Percentiles rank a stretch among this genome's conserved stretches.
These are phyloP conservation scores for Pouteria glomerata DNA, from an alignment of 148 eudicot species.

Conservation along the genomic window DNA sequence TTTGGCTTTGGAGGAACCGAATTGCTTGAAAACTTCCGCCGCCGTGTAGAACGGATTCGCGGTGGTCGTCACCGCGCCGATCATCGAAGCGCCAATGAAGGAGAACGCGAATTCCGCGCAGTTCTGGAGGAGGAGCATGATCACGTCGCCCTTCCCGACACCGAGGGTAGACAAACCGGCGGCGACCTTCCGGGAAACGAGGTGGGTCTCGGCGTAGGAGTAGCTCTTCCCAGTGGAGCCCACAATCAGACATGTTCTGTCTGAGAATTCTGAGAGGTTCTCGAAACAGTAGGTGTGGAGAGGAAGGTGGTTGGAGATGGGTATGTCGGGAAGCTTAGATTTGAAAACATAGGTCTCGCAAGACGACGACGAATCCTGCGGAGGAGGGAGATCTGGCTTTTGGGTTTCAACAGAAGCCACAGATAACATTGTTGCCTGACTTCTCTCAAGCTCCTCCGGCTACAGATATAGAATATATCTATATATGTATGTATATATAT, in stretches of 20 bases:
- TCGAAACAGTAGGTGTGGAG: conserved; percentile 48
- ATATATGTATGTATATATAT: background rate
- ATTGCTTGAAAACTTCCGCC: conserved; percentile 46
- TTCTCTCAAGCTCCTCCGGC: background rate
- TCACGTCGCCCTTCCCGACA: conserved; percentile 41
- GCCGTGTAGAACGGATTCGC: conserved; percentile 78
- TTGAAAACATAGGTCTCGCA: conserved; percentile 19
- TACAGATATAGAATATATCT: too few species aligned
- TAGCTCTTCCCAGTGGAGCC: conserved; percentile 34
- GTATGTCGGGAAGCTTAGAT: conserved; percentile 36
- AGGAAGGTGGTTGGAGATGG: conserved; percentile 32
- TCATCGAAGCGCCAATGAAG: conserved; percentile 72
- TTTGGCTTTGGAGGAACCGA: conserved; percentile 37
- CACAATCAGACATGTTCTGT: conserved; percentile 47
- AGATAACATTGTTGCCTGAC: conserved; percentile 9
- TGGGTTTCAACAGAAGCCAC: conserved; percentile 20
- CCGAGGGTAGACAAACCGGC: conserved; percentile 50
- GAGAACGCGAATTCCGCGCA: conserved; percentile 67
- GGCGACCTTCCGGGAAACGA: conserved; percentile 45
- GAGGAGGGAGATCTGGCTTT: conserved; percentile 8
- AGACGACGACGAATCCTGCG: background rate
- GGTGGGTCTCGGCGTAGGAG: conserved; percentile 56
- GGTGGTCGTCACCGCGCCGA: conserved; percentile 64
- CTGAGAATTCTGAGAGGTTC: conserved; percentile 21
- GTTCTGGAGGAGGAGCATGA: conserved; percentile 69